Evolutionary conservation across 805 yeast species (phyloP).

Genomic region (Dipodascopsis tothii): DNA sequence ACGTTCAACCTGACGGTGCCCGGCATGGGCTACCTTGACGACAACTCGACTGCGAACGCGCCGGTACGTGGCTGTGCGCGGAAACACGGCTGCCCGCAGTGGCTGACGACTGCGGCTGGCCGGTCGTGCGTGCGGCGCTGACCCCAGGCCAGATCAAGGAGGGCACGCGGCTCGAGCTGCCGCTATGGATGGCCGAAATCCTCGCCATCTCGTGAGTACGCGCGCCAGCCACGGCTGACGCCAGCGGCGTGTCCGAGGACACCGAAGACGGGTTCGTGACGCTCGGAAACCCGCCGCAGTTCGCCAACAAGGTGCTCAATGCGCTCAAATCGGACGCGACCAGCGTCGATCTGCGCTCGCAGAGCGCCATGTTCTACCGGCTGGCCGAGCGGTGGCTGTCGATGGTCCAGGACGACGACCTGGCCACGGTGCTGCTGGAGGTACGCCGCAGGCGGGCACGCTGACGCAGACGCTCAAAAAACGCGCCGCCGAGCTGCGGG

Average conservation of each 20-base stretch:
- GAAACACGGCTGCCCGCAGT: not conserved
- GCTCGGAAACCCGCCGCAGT: slow-evolving; percentile 62
- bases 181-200: slow-evolving; percentile 81
- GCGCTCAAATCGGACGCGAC: slow-evolving; percentile 71
- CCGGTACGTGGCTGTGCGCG: not conserved
- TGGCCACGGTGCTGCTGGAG: slow-evolving; percentile 42
- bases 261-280: slow-evolving; percentile 42
- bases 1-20: slow-evolving; percentile 71
- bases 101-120: too few species aligned
- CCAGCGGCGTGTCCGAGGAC: slow-evolving; percentile 34
- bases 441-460: slow-evolving; percentile 10
- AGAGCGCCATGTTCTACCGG: slow-evolving; percentile 59
- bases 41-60: not conserved
- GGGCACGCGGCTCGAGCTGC: slow-evolving; percentile 65
- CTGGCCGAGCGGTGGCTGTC: slow-evolving; percentile 71
- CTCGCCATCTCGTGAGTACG: slow-evolving; percentile 48
- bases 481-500: slow-evolving; percentile 65
- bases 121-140: too few species aligned
- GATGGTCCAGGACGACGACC: slow-evolving; percentile 58
- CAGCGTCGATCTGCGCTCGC: slow-evolving; percentile 58
- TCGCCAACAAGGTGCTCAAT: slow-evolving; percentile 59
- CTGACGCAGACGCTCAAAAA: slow-evolving; percentile 42
- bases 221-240: slow-evolving; percentile 26
- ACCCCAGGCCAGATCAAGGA: slow-evolving; percentile 39
- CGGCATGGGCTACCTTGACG: slow-evolving; percentile 75